Percentiles rank a stretch among this genome's conserved stretches.
Conservation (phyloP, 306 rosid species). For the Carpinus viminea region DNA sequence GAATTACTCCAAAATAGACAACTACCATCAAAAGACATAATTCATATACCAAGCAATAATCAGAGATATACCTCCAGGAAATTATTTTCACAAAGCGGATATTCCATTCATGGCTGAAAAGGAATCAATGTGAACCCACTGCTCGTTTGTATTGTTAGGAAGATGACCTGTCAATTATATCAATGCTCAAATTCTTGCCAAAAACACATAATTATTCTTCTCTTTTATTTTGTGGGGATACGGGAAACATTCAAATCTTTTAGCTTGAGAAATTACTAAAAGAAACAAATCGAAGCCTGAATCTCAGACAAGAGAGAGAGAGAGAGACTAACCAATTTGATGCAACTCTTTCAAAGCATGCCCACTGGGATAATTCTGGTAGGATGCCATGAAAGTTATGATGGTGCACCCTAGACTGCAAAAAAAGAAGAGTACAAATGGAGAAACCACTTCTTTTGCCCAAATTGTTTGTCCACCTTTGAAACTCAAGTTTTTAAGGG, state of each 20-base stretch:
- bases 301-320: neutral
- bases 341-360: slow-evolving; percentile 81
- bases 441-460: slow-evolving; percentile 7
- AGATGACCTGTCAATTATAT: slow-evolving; percentile 47
- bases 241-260: neutral
- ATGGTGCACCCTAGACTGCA: slow-evolving; percentile 82
- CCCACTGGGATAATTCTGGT: slow-evolving; percentile 89
- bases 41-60: slow-evolving; percentile 21
- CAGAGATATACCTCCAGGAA: slow-evolving; percentile 70
- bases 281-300: neutral
- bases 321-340: slow-evolving; percentile 46
- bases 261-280: neutral
- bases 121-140: slow-evolving; percentile 87
- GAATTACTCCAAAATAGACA: slow-evolving; percentile 9
- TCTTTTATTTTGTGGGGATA: neutral
- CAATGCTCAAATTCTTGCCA: neutral
- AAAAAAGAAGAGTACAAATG: slow-evolving; percentile 41
- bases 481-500: neutral
- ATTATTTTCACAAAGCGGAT: slow-evolving; percentile 82
- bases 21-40: neutral
- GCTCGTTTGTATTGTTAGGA: slow-evolving; percentile 47
- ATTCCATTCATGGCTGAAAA: slow-evolving; percentile 97
- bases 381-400: slow-evolving; percentile 80
- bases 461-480: neutral
- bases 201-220: neutral